phyloP scores from a whole-genome alignment of 495 filamentous ascomycete species.

The Neurospora sp. region DNA sequence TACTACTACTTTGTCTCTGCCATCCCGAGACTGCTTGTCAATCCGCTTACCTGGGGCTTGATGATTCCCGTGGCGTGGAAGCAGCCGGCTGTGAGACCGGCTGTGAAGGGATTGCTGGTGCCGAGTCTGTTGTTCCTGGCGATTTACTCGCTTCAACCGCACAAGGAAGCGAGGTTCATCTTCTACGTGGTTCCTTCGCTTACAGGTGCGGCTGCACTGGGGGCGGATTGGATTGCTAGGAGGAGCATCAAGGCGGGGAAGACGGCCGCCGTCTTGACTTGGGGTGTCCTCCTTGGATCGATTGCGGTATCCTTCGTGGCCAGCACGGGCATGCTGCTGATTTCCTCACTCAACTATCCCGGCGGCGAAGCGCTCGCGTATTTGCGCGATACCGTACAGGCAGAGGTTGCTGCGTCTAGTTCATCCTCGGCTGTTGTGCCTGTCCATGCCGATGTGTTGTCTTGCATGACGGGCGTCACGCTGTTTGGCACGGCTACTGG shows the following conservation, averaged over 20 bases:
- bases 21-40: constrained; percentile 73
- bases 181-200: constrained; percentile 75
- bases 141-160: constrained; percentile 74
- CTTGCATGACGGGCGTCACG: constrained; percentile 90
- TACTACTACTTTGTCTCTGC: constrained; percentile 75
- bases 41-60: constrained; percentile 53
- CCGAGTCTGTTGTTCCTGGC: constrained; percentile 63
- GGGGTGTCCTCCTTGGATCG: constrained; percentile 44
- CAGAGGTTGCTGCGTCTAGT: constrained; percentile 16
- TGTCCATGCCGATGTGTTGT: constrained; percentile 75
- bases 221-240: constrained; percentile 64
- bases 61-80: constrained; percentile 56
- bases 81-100: constrained; percentile 31
- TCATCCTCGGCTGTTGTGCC: constrained; percentile 19
- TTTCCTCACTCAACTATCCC: constrained; percentile 80
- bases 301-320: constrained; percentile 47
- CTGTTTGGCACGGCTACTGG: constrained; percentile 50
- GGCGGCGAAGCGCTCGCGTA: constrained; percentile 58
- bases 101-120: constrained; percentile 44
- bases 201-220: constrained; percentile 66
- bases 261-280: constrained; percentile 42
- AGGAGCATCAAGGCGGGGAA: constrained; percentile 46
- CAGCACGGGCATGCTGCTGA: constrained; percentile 53
- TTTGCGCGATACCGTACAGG: constrained; percentile 41
- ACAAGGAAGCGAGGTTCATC: constrained; percentile 96